A percentile compares a stretch with the other conserved stretches of the same genome.
Conservation (phyloP, 192 early-diverging fungal species). For the Backusella mclennaniae region DNA sequence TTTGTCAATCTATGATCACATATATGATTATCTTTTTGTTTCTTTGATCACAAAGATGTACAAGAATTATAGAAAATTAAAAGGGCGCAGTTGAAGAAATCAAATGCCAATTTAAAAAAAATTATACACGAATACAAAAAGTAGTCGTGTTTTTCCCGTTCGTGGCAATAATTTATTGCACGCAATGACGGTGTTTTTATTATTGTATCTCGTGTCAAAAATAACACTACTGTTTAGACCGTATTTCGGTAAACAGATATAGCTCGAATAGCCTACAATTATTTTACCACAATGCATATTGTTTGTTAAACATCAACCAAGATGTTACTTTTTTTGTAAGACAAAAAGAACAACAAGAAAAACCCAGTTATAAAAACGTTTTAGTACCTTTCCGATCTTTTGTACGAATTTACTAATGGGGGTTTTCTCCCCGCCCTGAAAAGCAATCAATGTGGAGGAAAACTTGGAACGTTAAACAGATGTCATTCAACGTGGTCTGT, state of each 20-base stretch:
- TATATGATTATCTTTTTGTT: neutral
- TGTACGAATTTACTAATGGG: conserved; percentile 2
- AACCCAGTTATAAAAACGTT: neutral
- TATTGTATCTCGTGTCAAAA: neutral
- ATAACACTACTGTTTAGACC: neutral
- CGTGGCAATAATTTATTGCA: neutral
- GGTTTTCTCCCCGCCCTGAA: conserved; percentile 7
- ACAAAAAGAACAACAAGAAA: neutral
- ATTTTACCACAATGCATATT: neutral
- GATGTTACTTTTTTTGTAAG: neutral
- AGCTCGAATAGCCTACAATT: neutral
- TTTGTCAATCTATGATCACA: neutral
- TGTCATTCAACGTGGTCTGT: neutral
- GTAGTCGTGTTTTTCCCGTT: neutral
- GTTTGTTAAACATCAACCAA: neutral
- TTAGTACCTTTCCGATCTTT: neutral
- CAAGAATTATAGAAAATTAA: conserved; percentile 6
- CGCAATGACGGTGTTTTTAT: neutral
- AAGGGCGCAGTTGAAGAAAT: neutral
- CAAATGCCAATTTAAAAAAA: neutral
- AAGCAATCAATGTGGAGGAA: neutral
- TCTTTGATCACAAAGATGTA: neutral
- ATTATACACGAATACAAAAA: neutral
- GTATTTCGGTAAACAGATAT: neutral
- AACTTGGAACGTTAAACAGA: neutral